Evolutionary conservation across 306 rosid genomes (phyloP).

Genomic region (Medicago lupulina): DNA sequence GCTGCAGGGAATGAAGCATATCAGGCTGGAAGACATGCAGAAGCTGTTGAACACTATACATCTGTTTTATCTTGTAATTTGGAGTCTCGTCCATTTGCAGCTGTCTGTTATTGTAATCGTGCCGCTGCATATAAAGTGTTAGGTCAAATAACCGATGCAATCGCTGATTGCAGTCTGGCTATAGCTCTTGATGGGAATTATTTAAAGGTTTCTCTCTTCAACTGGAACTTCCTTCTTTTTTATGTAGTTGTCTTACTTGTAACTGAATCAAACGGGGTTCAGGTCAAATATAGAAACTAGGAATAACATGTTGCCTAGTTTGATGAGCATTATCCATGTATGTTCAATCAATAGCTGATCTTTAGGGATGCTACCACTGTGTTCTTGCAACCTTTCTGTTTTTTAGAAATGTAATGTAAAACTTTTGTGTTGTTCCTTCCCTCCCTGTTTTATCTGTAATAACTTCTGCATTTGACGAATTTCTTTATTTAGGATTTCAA

Average conservation of each 20-base stretch:
- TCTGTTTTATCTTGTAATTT: slow-evolving; percentile 81
- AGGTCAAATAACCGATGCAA: slow-evolving; percentile 90
- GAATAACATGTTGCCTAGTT: slow-evolving; percentile 13
- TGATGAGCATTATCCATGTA: slow-evolving; percentile 23
- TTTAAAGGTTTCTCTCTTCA: slow-evolving; percentile 68
- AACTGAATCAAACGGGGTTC: slow-evolving; percentile 21
- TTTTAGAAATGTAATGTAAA: slow-evolving; percentile 11
- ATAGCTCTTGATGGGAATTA: slow-evolving; percentile 94
- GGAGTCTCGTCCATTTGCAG: slow-evolving; percentile 87
- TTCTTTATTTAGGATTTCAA: slow-evolving; percentile 34
- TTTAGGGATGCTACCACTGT: slow-evolving; percentile 10
- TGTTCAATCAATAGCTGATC: neutral
- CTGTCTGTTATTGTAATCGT: slow-evolving; percentile 95
- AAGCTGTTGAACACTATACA: slow-evolving; percentile 87
- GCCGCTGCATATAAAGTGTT: slow-evolving; percentile 93
- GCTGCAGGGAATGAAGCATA: slow-evolving; percentile 96
- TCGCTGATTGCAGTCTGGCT: slow-evolving; percentile 94
- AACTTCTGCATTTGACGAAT: slow-evolving; percentile 2
- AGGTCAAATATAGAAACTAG: slow-evolving; percentile 6
- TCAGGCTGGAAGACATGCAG: slow-evolving; percentile 79
- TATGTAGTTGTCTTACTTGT: slow-evolving; percentile 13
- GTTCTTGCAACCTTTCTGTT: slow-evolving; percentile 25
- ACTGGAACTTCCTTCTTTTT: slow-evolving; percentile 20
- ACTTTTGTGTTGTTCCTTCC: slow-evolving; percentile 21
- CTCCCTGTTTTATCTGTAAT: slow-evolving; percentile 24